These are phyloP conservation scores for Botrytis elliptica DNA, from an alignment of 2,329 filamentous ascomycete species.

Conservation along the genomic window DNA sequence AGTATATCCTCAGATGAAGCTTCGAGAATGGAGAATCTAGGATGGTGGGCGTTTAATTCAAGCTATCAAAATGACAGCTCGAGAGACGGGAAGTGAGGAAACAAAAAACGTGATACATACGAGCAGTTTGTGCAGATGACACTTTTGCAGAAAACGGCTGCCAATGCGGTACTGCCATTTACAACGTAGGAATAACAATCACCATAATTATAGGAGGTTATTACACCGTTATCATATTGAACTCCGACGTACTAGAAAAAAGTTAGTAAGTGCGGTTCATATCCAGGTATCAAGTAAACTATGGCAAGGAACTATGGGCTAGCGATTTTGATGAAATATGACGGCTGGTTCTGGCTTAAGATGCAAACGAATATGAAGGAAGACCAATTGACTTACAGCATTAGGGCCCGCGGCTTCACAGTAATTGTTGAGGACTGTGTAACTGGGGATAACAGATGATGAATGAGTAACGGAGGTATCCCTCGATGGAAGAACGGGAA, in stretches of 20 bases:
- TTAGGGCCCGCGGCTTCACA: not conserved
- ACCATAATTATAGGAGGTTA: not conserved
- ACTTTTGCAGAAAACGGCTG: conserved; percentile 8
- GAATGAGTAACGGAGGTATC: not conserved
- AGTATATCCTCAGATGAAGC: not conserved
- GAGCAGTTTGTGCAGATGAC: not conserved
- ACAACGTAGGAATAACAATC: not conserved
- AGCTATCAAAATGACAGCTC: not conserved
- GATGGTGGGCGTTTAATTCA: fast-evolving
- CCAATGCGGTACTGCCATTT: not conserved
- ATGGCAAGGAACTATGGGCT: not conserved
- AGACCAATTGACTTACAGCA: not conserved
- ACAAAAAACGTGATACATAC: not conserved
- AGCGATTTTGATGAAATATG: not conserved
- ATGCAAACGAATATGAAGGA: not conserved
- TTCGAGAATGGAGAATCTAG: not conserved
- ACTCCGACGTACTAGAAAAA: not conserved
- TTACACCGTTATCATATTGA: not conserved
- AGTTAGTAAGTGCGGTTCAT: not conserved
- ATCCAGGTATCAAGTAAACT: not conserved
- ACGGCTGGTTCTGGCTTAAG: fast-evolving
- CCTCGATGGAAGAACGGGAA: not conserved
- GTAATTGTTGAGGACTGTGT: not conserved
- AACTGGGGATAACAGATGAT: not conserved
- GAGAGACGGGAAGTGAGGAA: not conserved